Evolutionary conservation across 768 basidiomycete species (phyloP), one percentile per base, ranked within the genome.

Genomic region (Tylopilus vinaceipallidus): DNA sequence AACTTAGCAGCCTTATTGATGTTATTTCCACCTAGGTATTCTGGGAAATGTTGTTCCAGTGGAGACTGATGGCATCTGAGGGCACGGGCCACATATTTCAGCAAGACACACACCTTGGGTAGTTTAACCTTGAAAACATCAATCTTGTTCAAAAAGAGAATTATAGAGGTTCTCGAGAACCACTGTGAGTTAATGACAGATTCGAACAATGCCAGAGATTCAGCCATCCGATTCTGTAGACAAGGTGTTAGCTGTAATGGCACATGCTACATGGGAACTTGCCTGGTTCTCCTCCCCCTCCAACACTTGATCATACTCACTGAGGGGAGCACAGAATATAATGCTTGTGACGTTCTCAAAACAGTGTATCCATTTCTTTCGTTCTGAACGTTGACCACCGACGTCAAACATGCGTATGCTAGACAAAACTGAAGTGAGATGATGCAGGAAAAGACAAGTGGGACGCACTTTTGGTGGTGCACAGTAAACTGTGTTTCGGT

Each of bases 1-100:
- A 91, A 95, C 59, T 94, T 93, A 0, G 93, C 91, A 2, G 91
- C 92, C 67, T 95, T 95, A 73, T 92, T 94, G 67, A 95, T 89
- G 60, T 95, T 90, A 4, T 84, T 68, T 4, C 91, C 91, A 27
- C 91, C 91, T 1, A 88, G 88, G 66, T 95, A 95, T 61, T 94
- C 92, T 4, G 90, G 83, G 67, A 93, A 94, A 65, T 86, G 87
- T 36, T 74, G 72, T 53, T 88, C 86, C n/a, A 91, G 68, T 4
- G 87, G 86, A 0, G 87, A 80, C 84, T 86, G 58, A 14, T 12
- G 1, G 7, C 1, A 6, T 4, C 22, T 40, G 19, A 60, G 45
- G 9, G 27, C 17, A 29, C 1, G 16, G 4, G 7, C 6, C 6
- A 27, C 1, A 10, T 4, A 10, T 22, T 0, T 5, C 1, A 5